Base-by-base conservation (phyloP, 1,139 yeast species). In the Blastobotrys ciferrii region DNA sequence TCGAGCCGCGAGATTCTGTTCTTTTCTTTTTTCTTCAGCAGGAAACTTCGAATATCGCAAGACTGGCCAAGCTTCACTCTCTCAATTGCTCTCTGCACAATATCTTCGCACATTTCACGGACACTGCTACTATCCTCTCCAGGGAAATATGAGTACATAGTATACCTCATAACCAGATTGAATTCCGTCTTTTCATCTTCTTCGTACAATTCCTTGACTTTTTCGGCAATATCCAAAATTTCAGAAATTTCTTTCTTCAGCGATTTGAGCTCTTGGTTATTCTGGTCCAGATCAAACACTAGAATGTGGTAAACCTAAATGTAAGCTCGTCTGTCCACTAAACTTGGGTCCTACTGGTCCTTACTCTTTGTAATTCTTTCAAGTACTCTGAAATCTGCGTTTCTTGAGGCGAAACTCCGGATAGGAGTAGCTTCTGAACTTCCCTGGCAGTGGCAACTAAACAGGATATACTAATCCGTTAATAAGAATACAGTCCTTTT, bases 151-250 rank as follows among this genome's bases (percentile, higher is more conserved):
- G 35, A 12, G n/a, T 6, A n/a, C 6, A 32, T n/a, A n/a, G 13
- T 6, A 32, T 32, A 32, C 13, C 35, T 32, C 35, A 14, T 33
- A 42, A 20, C 44, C 48, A n/a, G 11, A 9, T 25, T 45, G 35
- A 15, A 28, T 19, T 5, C 15, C 11, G 11, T 9, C 9, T 39
- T 19, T 11, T 17, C 30, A 19, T 17, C 42, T 39, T 7, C n/a
- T 18, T 39, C 14, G 13, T 9, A 7, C 35, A 17, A 32, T 15
- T 6, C n/a, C 35, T 12, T 32, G 5, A 15, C 35, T n/a, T n/a
- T 32, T 15, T 32, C n/a, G 13, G 13, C 12, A 6, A 32, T 6
- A 12, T n/a, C 15, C 13, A 7, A 4, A 32, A 15, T 32, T 12
- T 32, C 35, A 32, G 13, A 32, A 4, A 32, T 32, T 6, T 6